These are phyloP conservation scores for Penstemon eatonii DNA, from an alignment of 257 asterid genomes.

Conservation along the genomic window DNA sequence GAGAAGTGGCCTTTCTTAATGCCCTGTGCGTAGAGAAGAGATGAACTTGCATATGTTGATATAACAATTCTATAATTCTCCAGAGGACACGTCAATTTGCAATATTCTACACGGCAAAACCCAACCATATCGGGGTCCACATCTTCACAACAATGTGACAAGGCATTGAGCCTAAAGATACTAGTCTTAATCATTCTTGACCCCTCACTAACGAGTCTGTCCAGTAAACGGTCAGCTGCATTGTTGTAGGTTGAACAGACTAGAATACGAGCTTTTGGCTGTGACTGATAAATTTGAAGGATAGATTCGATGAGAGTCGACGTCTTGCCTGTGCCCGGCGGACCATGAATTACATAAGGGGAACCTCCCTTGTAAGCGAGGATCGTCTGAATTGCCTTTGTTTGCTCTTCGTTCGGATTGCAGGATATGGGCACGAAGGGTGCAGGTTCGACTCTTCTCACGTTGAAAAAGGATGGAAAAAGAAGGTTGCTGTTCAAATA, in stretches of 20 bases:
- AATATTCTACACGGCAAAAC: too few relatives aligned
- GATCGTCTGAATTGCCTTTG: slow-evolving; percentile 62
- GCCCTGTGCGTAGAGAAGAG: too few relatives aligned
- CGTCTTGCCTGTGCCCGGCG: slow-evolving; percentile 98
- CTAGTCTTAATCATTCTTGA: too few relatives aligned
- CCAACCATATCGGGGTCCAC: too few relatives aligned
- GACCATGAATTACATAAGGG: slow-evolving; percentile 87
- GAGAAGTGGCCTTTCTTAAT: too few relatives aligned
- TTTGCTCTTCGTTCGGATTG: slow-evolving; percentile 67
- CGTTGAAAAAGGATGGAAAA: slow-evolving; percentile 50
- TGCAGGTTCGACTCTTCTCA: slow-evolving; percentile 31
- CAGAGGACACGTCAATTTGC: too few relatives aligned
- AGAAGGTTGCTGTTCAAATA: slow-evolving; percentile 51
- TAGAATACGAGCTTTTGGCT: slow-evolving; percentile 47
- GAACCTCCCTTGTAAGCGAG: slow-evolving; percentile 73
- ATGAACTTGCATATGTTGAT: too few relatives aligned
- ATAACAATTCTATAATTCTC: too few relatives aligned
- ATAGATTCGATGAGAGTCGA: slow-evolving; percentile 80
- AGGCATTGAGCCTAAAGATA: slow-evolving; percentile 5
- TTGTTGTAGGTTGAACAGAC: slow-evolving; percentile 95
- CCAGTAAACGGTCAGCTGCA: slow-evolving; percentile 70
- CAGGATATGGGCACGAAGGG: slow-evolving; percentile 54
- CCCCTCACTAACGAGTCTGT: too few relatives aligned
- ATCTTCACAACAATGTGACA: slow-evolving; percentile 66
- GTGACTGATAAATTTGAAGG: slow-evolving; percentile 54